Evolutionary conservation across 352 stramenopile species (phyloP).

Genomic region (Globisporangium yorkense): DNA sequence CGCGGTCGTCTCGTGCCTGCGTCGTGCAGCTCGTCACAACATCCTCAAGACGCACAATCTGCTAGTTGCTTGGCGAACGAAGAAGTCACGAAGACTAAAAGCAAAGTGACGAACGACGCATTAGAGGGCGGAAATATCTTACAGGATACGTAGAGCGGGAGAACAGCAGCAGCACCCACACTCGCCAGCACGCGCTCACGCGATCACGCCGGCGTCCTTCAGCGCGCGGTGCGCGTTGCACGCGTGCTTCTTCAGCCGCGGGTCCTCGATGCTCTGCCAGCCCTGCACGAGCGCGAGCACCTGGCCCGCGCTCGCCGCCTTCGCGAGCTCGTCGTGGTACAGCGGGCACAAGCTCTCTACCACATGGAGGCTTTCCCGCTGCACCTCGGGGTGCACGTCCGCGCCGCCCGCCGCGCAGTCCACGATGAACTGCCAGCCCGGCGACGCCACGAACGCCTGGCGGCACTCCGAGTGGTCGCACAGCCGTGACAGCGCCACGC

Average conservation of each 20-base stretch:
- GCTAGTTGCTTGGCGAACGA: neutral
- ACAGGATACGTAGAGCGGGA: neutral
- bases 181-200: slow-evolving; percentile 4
- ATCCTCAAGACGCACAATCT: no score
- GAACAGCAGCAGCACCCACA: neutral
- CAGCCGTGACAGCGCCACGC: slow-evolving; percentile 65
- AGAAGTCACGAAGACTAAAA: neutral
- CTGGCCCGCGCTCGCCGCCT: slow-evolving; percentile 44
- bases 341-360: slow-evolving; percentile 80
- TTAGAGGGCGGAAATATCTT: neutral
- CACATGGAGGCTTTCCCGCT: slow-evolving; percentile 82
- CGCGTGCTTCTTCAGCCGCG: slow-evolving; percentile 81
- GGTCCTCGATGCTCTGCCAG: slow-evolving; percentile 82
- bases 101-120: neutral
- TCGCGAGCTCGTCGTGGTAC: slow-evolving; percentile 77
- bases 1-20: no score
- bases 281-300: slow-evolving; percentile 65
- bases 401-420: slow-evolving; percentile 58
- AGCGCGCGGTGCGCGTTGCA: slow-evolving; percentile 74
- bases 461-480: slow-evolving; percentile 83
- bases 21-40: no score
- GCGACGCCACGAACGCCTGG: slow-evolving; percentile 73
- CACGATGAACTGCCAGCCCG: slow-evolving; percentile 83
- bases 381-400: slow-evolving; percentile 60
- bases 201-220: slow-evolving; percentile 70